phyloP scores from a whole-genome alignment of 805 yeast genomes.

The Metschnikowia vanudenii region DNA sequence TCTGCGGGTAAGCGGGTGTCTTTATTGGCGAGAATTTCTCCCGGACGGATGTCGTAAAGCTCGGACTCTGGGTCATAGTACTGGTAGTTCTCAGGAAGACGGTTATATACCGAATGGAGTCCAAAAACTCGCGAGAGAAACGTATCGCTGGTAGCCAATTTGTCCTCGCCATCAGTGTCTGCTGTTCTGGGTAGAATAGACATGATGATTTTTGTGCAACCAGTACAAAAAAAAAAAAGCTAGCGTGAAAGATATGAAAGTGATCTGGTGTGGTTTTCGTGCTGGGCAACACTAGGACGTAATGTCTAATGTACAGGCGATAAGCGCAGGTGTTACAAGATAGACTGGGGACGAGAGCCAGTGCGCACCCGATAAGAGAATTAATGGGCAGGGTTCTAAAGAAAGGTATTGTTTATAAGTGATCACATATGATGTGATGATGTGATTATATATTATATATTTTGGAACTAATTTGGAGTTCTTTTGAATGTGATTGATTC shows the following conservation, averaged over 20 bases:
- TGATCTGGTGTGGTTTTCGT: not conserved
- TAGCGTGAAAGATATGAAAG: too few species aligned
- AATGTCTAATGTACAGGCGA: slow-evolving; percentile 3
- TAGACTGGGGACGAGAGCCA: not conserved
- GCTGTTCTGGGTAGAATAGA: not conserved
- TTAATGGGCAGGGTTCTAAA: too few species aligned
- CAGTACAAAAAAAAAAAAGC: too few species aligned
- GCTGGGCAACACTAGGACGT: not conserved
- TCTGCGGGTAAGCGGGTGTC: not conserved
- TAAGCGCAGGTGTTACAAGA: slow-evolving; percentile 1
- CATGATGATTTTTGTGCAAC: not conserved
- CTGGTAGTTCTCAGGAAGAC: slow-evolving; percentile 38
- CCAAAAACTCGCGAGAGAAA: slow-evolving; percentile 67
- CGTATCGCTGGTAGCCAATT: slow-evolving; percentile 40
- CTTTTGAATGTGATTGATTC: too few species aligned
- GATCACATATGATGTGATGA: too few species aligned
- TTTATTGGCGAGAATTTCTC: slow-evolving; percentile 3
- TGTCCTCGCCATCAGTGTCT: not conserved
- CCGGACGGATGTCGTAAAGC: slow-evolving; percentile 7
- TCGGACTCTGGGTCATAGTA: slow-evolving; percentile 36
- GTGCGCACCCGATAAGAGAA: not conserved
- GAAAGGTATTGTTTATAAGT: too few species aligned
- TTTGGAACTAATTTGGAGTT: too few species aligned
- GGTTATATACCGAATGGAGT: slow-evolving; percentile 43
- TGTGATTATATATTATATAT: too few species aligned